phyloP scores from a whole-genome alignment of 345 rosid genomes.

The Gossypium turneri region DNA sequence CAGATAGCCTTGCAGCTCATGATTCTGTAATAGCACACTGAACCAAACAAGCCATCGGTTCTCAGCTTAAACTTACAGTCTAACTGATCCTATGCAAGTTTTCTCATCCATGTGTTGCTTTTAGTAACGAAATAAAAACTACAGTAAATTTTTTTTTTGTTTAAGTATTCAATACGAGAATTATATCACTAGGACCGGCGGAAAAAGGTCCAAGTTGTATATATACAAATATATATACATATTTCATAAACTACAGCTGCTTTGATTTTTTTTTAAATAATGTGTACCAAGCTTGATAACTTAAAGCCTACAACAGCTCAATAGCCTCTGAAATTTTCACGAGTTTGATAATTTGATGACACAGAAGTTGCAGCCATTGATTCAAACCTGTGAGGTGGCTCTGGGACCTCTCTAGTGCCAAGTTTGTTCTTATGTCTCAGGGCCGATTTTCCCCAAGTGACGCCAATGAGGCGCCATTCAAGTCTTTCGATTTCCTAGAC shows the following conservation, averaged over 20 bases:
- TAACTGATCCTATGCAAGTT: too few relatives aligned
- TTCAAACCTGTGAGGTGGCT: background rate
- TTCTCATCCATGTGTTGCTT: background rate
- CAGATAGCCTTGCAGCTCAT: too few relatives aligned
- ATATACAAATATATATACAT: slow-evolving; percentile 8
- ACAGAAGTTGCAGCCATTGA: background rate
- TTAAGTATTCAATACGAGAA: slow-evolving; percentile 34
- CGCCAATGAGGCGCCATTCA: slow-evolving; percentile 47
- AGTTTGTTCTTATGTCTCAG: slow-evolving; percentile 15
- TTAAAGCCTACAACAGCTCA: slow-evolving; percentile 5
- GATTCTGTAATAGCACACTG: too few relatives aligned
- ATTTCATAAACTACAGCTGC: slow-evolving; percentile 31
- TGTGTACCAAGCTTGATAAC: slow-evolving; percentile 14
- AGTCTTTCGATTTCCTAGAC: slow-evolving; percentile 41
- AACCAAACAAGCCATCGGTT: too few relatives aligned
- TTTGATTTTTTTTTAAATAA: slow-evolving; percentile 13
- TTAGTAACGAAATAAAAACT: slow-evolving; percentile 15
- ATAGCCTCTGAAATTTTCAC: background rate
- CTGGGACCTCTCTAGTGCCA: background rate
- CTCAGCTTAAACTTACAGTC: too few relatives aligned
- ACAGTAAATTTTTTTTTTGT: background rate
- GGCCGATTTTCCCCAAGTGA: slow-evolving; percentile 37
- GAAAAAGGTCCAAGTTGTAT: slow-evolving; percentile 17
- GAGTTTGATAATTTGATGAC: slow-evolving; percentile 12
- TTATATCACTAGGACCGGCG: slow-evolving; percentile 8